Conservation (phyloP, 2,329 filamentous ascomycete genomes). For the Beauveria asiatica region DNA sequence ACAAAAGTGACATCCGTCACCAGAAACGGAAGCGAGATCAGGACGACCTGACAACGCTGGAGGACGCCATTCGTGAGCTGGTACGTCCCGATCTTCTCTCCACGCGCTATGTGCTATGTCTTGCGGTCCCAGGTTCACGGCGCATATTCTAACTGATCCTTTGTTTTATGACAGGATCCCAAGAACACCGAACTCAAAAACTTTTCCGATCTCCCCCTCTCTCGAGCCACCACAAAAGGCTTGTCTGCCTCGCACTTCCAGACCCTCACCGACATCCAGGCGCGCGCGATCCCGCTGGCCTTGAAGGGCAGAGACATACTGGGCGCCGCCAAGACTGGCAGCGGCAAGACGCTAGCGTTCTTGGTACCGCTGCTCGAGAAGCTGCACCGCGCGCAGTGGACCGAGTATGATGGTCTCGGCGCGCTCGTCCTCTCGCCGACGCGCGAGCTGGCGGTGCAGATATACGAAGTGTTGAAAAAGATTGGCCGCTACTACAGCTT, state of each 20-base stretch:
- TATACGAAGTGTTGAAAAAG: conserved; percentile 88
- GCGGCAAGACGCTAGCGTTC: conserved; percentile 92
- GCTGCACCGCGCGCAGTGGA: conserved; percentile 80
- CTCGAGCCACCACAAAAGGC: conserved; percentile 67
- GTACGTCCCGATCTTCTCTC: conserved; percentile 17
- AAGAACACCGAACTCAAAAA: conserved; percentile 51
- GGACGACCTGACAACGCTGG: conserved; percentile 26
- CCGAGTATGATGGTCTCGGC: conserved; percentile 82
- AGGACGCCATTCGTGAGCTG: conserved; percentile 25
- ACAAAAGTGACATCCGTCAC: conserved; percentile 25
- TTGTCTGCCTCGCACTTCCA: conserved; percentile 84
- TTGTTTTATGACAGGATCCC: conserved; percentile 40
- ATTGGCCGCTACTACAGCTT: conserved; percentile 84
- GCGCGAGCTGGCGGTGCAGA: conserved; percentile 90
- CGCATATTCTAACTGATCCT: background rate
- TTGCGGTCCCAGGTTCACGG: too few relatives aligned
- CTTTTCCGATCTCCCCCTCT: conserved; percentile 82
- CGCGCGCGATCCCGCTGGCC: conserved; percentile 77
- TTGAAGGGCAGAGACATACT: conserved; percentile 83
- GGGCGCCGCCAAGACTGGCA: conserved; percentile 90
- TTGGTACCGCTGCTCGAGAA: conserved; percentile 87
- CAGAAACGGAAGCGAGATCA: conserved; percentile 31
- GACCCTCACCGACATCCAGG: conserved; percentile 83
- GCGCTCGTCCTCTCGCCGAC: conserved; percentile 92
- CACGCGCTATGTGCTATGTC: background rate